Percentiles rank a stretch among this genome's conserved stretches.
These are phyloP conservation scores for Epicoccum sorghinum DNA, from an alignment of 2,329 filamentous ascomycete genomes.

Conservation along the genomic window DNA sequence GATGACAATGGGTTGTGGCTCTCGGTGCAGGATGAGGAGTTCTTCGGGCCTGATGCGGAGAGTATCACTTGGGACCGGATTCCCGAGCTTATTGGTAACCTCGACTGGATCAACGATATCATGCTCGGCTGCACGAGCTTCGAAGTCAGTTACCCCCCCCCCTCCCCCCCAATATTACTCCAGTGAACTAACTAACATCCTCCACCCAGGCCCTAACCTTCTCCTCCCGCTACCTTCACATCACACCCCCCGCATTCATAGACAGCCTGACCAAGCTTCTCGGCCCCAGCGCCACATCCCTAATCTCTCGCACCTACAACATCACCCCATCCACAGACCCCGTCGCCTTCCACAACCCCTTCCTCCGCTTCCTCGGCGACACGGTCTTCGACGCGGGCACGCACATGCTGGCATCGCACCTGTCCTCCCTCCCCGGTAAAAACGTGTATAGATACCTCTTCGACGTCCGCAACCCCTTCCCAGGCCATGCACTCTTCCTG, in stretches of 20 bases:
- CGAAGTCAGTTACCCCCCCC: slow-evolving; percentile 42
- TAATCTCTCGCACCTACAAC: slow-evolving; percentile 41
- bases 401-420: slow-evolving; percentile 19
- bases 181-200: neutral
- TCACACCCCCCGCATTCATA: slow-evolving; percentile 33
- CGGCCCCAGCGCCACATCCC: neutral
- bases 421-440: slow-evolving; percentile 20
- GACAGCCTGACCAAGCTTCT: slow-evolving; percentile 20
- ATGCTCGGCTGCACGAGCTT: slow-evolving; percentile 54
- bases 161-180: neutral
- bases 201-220: neutral
- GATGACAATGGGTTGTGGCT: slow-evolving; percentile 18
- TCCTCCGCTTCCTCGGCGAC: slow-evolving; percentile 50
- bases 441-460: slow-evolving; percentile 36
- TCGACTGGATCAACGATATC: slow-evolving; percentile 52
- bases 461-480: slow-evolving; percentile 37
- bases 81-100: slow-evolving; percentile 21
- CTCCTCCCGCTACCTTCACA: neutral
- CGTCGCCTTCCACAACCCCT: slow-evolving; percentile 47
- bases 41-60: slow-evolving; percentile 18
- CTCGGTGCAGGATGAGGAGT: slow-evolving; percentile 19
- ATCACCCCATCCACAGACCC: slow-evolving; percentile 40
- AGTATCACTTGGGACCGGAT: slow-evolving; percentile 29
- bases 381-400: slow-evolving; percentile 50
- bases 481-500: slow-evolving; percentile 19